Evolutionary conservation across 441 rosid species (phyloP).

Genomic region (Aquilaria agallochum): DNA sequence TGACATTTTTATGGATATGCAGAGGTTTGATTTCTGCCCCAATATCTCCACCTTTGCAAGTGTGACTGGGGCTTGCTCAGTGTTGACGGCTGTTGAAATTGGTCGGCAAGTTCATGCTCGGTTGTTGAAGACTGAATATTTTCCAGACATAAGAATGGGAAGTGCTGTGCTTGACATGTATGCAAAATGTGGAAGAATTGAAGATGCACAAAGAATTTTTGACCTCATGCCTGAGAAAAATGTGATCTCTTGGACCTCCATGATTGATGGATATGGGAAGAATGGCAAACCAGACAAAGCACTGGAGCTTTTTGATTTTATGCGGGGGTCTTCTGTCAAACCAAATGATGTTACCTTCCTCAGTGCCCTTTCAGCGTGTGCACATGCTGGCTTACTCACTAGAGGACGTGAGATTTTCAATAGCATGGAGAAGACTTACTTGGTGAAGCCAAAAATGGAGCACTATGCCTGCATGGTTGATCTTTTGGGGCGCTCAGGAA

Average conservation of each 20-base stretch:
- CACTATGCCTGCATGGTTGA: slow-evolving; percentile 95
- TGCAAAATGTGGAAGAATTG: slow-evolving; percentile 71
- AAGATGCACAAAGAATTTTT: slow-evolving; percentile 58
- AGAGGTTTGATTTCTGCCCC: slow-evolving; percentile 49
- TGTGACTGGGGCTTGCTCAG: slow-evolving; percentile 76
- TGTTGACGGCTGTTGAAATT: slow-evolving; percentile 52
- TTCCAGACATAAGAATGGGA: slow-evolving; percentile 56
- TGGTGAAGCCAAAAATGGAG: slow-evolving; percentile 70
- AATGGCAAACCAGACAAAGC: slow-evolving; percentile 72
- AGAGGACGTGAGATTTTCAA: slow-evolving; percentile 64
- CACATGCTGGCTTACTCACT: slow-evolving; percentile 70
- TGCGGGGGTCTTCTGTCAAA: slow-evolving; percentile 41
- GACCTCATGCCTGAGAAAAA: slow-evolving; percentile 58
- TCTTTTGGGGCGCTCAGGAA: slow-evolving; percentile 80
- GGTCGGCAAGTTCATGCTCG: slow-evolving; percentile 77
- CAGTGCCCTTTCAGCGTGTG: slow-evolving; percentile 77
- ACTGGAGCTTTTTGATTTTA: slow-evolving; percentile 50
- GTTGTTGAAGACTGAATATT: slow-evolving; percentile 49
- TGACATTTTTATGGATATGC: slow-evolving; percentile 60
- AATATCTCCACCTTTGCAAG: slow-evolving; percentile 75
- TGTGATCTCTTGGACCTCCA: slow-evolving; percentile 87
- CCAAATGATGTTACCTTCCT: slow-evolving; percentile 82
- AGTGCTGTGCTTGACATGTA: slow-evolving; percentile 92
- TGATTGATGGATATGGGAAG: slow-evolving; percentile 92
- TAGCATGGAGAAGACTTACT: slow-evolving; percentile 69